Base-by-base conservation (phyloP, 2,329 filamentous ascomycete species). In the Chalaropsis ovoidea region DNA sequence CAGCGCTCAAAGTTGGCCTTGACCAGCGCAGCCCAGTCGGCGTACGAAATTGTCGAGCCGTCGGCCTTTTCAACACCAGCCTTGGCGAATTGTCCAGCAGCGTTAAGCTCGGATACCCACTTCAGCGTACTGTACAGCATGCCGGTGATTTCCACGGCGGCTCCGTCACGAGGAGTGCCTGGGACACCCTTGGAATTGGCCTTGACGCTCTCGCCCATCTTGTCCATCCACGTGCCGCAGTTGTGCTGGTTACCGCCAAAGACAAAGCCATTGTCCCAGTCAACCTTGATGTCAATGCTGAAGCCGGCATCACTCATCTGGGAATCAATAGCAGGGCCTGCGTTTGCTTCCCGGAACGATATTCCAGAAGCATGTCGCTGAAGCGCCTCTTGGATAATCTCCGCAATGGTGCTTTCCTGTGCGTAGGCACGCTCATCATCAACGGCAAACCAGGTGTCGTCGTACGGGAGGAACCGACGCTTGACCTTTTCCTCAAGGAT, bases 181-280 rank as follows among this genome's bases (percentile, higher is more conserved):
- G 94, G 95, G 22, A 96, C 80, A 62, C 94, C 95, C 77, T 96
- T 97, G 72, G 86, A 96, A 67, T 88, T 87, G 17, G 95, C 94
- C 68, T 86, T 89, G 69, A 89, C 85, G 69, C 91, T 96, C 75
- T 99, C 94, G n/a, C 94, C 94, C 94, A 99, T 99, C 82, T 99
- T 99, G 80, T 99, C 94, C 91, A 96, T 96, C 94, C 94, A 99
- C 1, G 94, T 99, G 63, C 94, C 94, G 71, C 95, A 99, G 75
- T 99, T 99, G 76, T 79, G 82, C 73, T 96, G 92, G 72, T 90
- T 97, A 42, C 95, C 94, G 65, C 95, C 94, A 72, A 95, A 96
- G 67, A 99, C 86, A 69, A 99, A 83, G 24, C 94, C 95, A 4
- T 86, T 94, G 41, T 82, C 79, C 93, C 93, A 97, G 73, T 99